A percentile compares a stretch with the other conserved stretches of the same genome.
phyloP scores from a whole-genome alignment of 2,329 filamentous ascomycete genomes.

The Esteya vermicola region DNA sequence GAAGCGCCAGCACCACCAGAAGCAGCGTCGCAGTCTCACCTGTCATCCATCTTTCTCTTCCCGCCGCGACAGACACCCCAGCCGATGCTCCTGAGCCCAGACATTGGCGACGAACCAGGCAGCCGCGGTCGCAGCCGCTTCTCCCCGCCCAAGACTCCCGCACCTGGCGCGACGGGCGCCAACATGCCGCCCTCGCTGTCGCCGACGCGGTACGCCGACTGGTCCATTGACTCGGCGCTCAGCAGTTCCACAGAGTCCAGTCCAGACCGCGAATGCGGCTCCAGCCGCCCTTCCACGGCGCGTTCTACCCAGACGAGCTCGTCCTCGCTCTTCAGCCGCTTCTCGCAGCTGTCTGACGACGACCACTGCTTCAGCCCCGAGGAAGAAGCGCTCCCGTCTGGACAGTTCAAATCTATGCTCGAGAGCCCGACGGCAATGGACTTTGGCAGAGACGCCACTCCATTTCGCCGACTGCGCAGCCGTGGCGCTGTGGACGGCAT shows the following conservation, averaged over 20 bases:
- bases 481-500: too few species aligned
- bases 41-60: neutral
- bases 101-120: constrained; percentile 13
- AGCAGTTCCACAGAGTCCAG: constrained; percentile 42
- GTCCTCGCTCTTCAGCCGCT: constrained; percentile 38
- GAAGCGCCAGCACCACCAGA: neutral
- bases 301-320: constrained; percentile 44
- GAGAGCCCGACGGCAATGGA: neutral
- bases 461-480: too few species aligned
- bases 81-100: constrained; percentile 3
- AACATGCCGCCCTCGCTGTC: constrained; percentile 28
- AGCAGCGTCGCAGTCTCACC: neutral
- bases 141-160: constrained; percentile 46
- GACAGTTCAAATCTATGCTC: constrained; percentile 12
- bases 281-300: constrained; percentile 44
- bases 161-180: constrained; percentile 30
- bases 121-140: constrained; percentile 25
- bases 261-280: constrained; percentile 38
- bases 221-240: constrained; percentile 41
- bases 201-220: constrained; percentile 38
- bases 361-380: constrained; percentile 38
- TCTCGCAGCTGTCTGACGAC: constrained; percentile 42
- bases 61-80: neutral
- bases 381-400: constrained; percentile 22
- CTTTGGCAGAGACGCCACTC: constrained; percentile 6